A percentile compares a stretch with the other conserved stretches of the same genome.
Evolutionary conservation across 2,329 filamentous ascomycete species (phyloP).

Genomic region (Diaporthe sp.): DNA sequence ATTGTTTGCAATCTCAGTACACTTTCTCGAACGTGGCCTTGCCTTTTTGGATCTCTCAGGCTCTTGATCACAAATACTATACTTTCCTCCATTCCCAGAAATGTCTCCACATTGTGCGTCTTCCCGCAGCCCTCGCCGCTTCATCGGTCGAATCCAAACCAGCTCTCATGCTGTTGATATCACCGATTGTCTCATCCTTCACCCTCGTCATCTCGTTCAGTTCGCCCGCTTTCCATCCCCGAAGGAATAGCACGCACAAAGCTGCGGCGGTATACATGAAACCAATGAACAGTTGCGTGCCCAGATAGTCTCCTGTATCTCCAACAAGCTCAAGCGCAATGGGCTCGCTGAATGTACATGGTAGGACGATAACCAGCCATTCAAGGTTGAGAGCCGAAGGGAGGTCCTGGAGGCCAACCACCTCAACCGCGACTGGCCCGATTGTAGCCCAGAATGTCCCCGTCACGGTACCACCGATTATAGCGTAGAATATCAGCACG

Average conservation of each 20-base stretch:
- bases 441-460: conserved; percentile 80
- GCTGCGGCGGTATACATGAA: background rate
- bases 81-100: background rate
- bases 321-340: conserved; percentile 70
- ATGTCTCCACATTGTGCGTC: background rate
- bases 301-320: conserved; percentile 2
- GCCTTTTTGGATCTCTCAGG: too few species aligned
- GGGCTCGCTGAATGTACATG: conserved; percentile 76
- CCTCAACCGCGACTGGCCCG: conserved; percentile 78
- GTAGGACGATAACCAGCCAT: conserved; percentile 79
- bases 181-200: background rate
- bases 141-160: background rate
- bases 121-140: background rate
- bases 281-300: background rate
- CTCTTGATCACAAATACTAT: background rate
- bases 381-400: conserved; percentile 77
- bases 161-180: background rate
- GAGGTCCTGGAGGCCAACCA: conserved; percentile 77
- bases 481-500: conserved; percentile 77
- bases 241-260: background rate
- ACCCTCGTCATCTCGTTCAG: background rate
- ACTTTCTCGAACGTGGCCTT: too few species aligned
- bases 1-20: too few species aligned
- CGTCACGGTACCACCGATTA: conserved; percentile 73
- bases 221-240: background rate